phyloP scores from a whole-genome alignment of 2,329 filamentous ascomycete species.

The Helotiales sp. region DNA sequence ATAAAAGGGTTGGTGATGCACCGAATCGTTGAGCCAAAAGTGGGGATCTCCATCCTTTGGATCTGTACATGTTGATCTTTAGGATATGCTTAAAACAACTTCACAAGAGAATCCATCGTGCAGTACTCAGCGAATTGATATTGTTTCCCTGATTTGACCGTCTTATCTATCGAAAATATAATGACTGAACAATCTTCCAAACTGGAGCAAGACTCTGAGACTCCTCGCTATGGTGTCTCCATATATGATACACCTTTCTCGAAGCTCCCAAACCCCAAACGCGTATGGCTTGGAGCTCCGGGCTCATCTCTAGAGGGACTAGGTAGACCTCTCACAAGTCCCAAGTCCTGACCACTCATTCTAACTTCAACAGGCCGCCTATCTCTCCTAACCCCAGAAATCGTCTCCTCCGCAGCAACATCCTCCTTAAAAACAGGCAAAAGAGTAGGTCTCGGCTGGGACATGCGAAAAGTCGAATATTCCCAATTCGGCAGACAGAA shows the following conservation, averaged over 20 bases:
- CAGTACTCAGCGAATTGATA: too few species aligned
- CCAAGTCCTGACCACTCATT: neutral
- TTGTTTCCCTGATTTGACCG: too few species aligned
- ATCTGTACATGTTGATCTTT: too few species aligned
- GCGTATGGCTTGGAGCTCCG: constrained; percentile 27
- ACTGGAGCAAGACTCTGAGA: neutral
- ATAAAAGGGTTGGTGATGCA: too few species aligned
- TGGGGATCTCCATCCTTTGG: too few species aligned
- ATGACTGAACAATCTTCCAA: neutral
- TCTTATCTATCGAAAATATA: too few species aligned
- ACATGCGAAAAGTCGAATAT: constrained; percentile 54
- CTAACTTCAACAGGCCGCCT: constrained; percentile 33
- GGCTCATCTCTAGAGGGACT: constrained; percentile 21
- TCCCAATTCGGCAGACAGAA: constrained; percentile 53
- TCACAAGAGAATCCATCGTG: too few species aligned
- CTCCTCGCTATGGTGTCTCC: constrained; percentile 19
- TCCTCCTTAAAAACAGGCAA: constrained; percentile 52
- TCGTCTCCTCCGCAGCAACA: constrained; percentile 49
- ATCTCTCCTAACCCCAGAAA: constrained; percentile 50
- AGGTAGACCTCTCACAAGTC: constrained; percentile 8
- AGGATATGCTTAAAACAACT: too few species aligned
- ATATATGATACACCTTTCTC: constrained; percentile 25
- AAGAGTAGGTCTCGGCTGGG: constrained; percentile 54
- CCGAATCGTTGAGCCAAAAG: too few species aligned
- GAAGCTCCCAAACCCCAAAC: constrained; percentile 22